Evolutionary conservation across 257 asterid genomes (phyloP).

Genomic region (Phtheirospermum japonicum): DNA sequence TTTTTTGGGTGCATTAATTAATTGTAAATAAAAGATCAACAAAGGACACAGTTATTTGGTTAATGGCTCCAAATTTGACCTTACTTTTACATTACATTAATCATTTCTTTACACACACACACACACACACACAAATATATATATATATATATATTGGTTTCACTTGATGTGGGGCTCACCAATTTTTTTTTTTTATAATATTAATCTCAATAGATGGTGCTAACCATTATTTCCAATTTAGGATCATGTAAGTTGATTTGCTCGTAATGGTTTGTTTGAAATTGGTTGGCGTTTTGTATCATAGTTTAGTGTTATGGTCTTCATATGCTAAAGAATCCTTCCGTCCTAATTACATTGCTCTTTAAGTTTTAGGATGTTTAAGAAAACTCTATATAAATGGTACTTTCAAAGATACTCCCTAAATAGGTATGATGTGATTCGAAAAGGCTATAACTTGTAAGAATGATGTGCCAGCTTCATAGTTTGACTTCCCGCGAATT

Average conservation of each 20-base stretch:
- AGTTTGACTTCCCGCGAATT: neutral
- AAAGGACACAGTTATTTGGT: constrained; percentile 4
- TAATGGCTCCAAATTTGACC: constrained; percentile 18
- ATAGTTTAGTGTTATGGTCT: too few species aligned
- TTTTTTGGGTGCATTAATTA: constrained; percentile 2
- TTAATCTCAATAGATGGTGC: neutral
- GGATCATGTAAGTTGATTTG: constrained; percentile 6
- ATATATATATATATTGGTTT: constrained; percentile 6
- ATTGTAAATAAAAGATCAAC: neutral
- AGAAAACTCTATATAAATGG: neutral
- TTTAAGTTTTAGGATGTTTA: neutral
- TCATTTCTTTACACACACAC: neutral
- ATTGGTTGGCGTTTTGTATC: neutral
- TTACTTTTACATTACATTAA: constrained; percentile 14
- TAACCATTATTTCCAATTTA: neutral
- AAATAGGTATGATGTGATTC: constrained; percentile 1
- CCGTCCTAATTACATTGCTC: neutral
- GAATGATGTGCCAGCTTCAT: constrained; percentile 26
- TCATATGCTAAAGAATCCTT: too few species aligned
- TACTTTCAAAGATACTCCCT: constrained; percentile 11
- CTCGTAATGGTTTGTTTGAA: neutral
- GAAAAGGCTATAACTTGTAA: constrained; percentile 1
- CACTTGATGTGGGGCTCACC: neutral
- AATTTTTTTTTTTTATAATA: neutral
- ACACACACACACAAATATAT: too few species aligned